Percentiles rank a stretch among this genome's conserved stretches.
Evolutionary conservation across 75 land plant genomes (phyloP).

Genomic region (Pinus albicaulis): DNA sequence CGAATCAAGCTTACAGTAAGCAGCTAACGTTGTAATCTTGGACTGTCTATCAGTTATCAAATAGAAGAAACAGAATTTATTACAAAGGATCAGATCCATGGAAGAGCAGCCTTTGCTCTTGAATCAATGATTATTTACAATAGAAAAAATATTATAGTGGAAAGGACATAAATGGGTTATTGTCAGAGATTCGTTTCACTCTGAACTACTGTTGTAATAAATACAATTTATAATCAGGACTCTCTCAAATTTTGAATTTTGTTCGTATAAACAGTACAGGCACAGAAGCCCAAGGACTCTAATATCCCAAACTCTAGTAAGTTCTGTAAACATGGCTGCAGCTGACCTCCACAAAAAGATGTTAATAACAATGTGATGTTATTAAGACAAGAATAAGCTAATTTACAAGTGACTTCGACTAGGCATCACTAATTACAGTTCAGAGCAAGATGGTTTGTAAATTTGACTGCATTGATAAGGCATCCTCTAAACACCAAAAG

Average conservation of each 20-base stretch:
- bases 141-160: background rate
- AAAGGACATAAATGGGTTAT: background rate
- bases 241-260: background rate
- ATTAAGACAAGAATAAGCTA: slow-evolving; percentile 3
- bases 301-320: background rate
- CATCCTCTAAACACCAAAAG: background rate
- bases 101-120: background rate
- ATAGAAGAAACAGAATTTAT: background rate
- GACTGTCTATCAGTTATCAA: background rate
- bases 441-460: background rate
- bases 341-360: background rate
- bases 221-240: background rate
- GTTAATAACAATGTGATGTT: background rate
- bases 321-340: background rate
- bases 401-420: slow-evolving; percentile 5
- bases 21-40: background rate
- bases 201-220: background rate
- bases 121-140: slow-evolving; percentile 1
- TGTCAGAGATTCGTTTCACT: background rate
- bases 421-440: background rate
- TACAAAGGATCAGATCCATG: background rate
- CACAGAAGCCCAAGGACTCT: background rate
- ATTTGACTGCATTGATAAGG: background rate
- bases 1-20: no score
- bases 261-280: background rate